These are phyloP conservation scores for Penicillium riverlandense DNA, from an alignment of 495 filamentous ascomycete species.

Conservation along the genomic window DNA sequence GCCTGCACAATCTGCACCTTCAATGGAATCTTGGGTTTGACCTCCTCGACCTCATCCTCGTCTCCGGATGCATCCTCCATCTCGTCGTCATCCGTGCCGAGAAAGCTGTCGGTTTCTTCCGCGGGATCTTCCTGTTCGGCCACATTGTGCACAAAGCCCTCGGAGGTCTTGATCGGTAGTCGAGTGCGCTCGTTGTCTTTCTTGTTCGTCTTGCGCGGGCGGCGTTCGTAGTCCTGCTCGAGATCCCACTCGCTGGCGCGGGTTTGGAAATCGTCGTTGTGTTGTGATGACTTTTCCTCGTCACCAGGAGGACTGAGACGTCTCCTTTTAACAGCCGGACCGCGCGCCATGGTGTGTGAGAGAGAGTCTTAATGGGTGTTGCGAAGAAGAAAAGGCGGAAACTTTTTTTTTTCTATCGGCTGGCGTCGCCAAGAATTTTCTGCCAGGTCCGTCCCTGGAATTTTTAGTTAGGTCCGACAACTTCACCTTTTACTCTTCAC, in stretches of 20 bases:
- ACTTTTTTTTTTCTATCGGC: too few relatives aligned
- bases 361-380: slow-evolving; percentile 13
- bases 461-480: too few relatives aligned
- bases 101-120: slow-evolving; percentile 43
- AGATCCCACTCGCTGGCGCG: slow-evolving; percentile 66
- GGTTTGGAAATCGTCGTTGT: slow-evolving; percentile 30
- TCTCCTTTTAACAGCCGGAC: slow-evolving; percentile 45
- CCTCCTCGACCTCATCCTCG: slow-evolving; percentile 42
- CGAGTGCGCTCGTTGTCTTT: slow-evolving; percentile 65
- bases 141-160: slow-evolving; percentile 61
- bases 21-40: slow-evolving; percentile 56
- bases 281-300: slow-evolving; percentile 26
- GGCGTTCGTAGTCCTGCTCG: slow-evolving; percentile 84
- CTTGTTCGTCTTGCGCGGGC: slow-evolving; percentile 62
- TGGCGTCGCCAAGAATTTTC: too few relatives aligned
- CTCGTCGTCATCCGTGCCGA: slow-evolving; percentile 41
- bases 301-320: slow-evolving; percentile 46
- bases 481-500: too few relatives aligned
- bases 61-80: slow-evolving; percentile 24
- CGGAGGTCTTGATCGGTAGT: slow-evolving; percentile 76
- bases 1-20: slow-evolving; percentile 75
- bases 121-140: slow-evolving; percentile 37
- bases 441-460: too few relatives aligned
- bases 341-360: slow-evolving; percentile 36
- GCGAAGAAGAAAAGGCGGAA: slow-evolving; percentile 5